A percentile compares a stretch with the other conserved stretches of the same genome.
These are phyloP conservation scores for Rutstroemia sp. DNA, from an alignment of 2,329 filamentous ascomycete species.

Conservation along the genomic window DNA sequence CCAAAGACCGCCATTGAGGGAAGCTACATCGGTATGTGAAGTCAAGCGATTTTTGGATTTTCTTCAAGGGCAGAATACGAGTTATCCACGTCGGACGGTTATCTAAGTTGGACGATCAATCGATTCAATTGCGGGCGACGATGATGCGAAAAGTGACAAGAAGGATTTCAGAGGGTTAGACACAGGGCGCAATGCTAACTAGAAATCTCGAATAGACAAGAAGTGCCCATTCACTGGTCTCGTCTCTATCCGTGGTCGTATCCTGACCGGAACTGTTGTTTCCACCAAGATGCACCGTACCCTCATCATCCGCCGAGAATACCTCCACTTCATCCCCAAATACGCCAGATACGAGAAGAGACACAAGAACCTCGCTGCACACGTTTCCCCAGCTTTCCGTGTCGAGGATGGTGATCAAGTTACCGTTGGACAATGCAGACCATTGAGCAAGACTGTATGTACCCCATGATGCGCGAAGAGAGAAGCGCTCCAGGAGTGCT, in stretches of 20 bases:
- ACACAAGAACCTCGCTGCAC: constrained; percentile 99
- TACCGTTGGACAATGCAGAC: constrained; percentile 98
- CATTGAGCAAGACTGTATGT: constrained; percentile 98
- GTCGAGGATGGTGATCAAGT: constrained; percentile 99
- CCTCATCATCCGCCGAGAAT: constrained; percentile 98
- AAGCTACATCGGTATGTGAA: constrained; percentile 90
- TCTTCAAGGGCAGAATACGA: neutral
- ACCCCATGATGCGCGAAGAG: constrained; percentile 3
- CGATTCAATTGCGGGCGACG: neutral
- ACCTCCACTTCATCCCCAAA: constrained; percentile 99
- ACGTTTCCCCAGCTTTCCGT: constrained; percentile 99
- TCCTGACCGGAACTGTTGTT: constrained; percentile 97
- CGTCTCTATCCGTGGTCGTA: constrained; percentile 99
- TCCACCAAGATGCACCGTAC: constrained; percentile 99
- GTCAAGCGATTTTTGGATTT: neutral
- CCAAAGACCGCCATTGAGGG: constrained; percentile 98
- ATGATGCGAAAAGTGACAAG: neutral
- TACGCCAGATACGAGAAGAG: constrained; percentile 99
- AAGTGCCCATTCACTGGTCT: constrained; percentile 99
- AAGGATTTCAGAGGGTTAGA: neutral
- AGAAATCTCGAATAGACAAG: constrained; percentile 65
- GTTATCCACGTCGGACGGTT: neutral
- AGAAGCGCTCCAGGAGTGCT: neutral
- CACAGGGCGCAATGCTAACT: constrained; percentile 17
- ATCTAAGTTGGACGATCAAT: neutral